These are phyloP conservation scores for Cephalotrichum gorgonifer DNA, from an alignment of 2,329 filamentous ascomycete genomes.

Conservation along the genomic window DNA sequence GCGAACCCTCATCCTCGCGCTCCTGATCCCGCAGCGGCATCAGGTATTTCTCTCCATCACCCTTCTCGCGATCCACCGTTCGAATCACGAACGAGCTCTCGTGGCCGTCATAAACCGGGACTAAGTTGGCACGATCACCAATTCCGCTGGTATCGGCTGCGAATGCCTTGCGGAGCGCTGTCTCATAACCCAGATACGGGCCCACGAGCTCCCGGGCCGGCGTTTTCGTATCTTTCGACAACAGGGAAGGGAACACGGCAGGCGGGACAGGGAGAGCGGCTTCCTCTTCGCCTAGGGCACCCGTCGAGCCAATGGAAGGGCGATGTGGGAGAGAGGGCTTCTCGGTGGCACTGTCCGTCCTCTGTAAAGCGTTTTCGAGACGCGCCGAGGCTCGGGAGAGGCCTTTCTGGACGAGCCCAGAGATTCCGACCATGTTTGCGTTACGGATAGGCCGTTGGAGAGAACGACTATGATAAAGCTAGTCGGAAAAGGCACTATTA, in stretches of 20 bases:
- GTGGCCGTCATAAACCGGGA: background rate
- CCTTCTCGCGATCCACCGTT: slow-evolving; percentile 31
- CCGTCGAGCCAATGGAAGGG: too few relatives aligned
- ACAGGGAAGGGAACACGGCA: background rate
- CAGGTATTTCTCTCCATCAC: slow-evolving; percentile 47
- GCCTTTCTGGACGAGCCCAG: too few relatives aligned
- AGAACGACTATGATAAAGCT: too few relatives aligned
- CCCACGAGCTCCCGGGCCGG: slow-evolving; percentile 41
- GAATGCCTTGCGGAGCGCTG: slow-evolving; percentile 48
- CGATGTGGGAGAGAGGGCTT: too few relatives aligned
- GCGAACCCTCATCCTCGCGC: slow-evolving; percentile 44
- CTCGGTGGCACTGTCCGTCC: too few relatives aligned
- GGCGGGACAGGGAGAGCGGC: background rate
- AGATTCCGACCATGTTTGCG: too few relatives aligned
- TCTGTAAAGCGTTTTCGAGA: background rate
- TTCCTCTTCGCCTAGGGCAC: background rate
- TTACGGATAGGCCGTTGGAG: too few relatives aligned
- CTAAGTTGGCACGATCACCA: background rate
- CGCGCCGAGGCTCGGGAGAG: too few relatives aligned
- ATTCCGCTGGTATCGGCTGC: slow-evolving; percentile 46
- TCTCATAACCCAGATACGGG: slow-evolving; percentile 53
- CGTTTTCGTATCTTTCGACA: slow-evolving; percentile 20
- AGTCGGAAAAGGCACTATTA: too few relatives aligned
- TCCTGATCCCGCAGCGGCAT: slow-evolving; percentile 47
- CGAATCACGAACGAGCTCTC: background rate